phyloP scores from a whole-genome alignment of 1,139 yeast species.

The Martiniozyma asiatica region DNA sequence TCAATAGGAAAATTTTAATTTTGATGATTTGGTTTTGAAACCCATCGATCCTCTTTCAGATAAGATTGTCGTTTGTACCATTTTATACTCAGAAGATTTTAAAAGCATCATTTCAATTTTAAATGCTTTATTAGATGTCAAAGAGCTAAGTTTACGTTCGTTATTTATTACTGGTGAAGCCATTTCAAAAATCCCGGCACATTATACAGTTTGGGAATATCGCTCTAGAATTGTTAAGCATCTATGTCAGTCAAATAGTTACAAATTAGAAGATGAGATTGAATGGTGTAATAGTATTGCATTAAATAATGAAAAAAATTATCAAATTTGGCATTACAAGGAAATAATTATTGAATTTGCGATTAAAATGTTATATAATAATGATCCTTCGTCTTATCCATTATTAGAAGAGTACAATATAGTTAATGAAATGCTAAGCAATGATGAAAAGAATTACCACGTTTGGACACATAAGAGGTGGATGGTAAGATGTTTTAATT shows the following conservation, averaged over 20 bases:
- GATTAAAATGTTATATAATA: conserved; percentile 12
- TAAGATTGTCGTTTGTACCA: conserved; percentile 42
- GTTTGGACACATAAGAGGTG: conserved; percentile 91
- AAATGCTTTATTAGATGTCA: conserved; percentile 44
- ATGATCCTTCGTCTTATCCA: conserved; percentile 23
- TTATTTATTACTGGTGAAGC: conserved; percentile 51
- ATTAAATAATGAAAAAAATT: conserved; percentile 70
- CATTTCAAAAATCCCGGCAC: conserved; percentile 70
- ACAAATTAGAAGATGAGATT: conserved; percentile 34
- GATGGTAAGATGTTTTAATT: conserved; percentile 46
- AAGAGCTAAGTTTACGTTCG: conserved; percentile 65
- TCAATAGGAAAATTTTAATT: conserved; percentile 9
- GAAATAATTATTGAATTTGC: conserved; percentile 40
- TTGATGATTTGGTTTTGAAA: conserved; percentile 10
- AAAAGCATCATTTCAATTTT: conserved; percentile 46
- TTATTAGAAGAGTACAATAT: conserved; percentile 51
- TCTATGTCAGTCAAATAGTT: conserved; percentile 4
- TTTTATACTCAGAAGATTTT: conserved; percentile 69
- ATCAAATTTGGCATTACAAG: conserved; percentile 93
- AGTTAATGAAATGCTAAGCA: conserved; percentile 52
- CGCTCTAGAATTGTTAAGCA: conserved; percentile 42
- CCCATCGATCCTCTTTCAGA: conserved; percentile 5
- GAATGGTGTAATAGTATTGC: conserved; percentile 76
- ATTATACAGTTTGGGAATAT: conserved; percentile 84
- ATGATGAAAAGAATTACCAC: conserved; percentile 85